Conservation (phyloP, 2,329 filamentous ascomycete genomes). For the Venturia aucupariae region DNA sequence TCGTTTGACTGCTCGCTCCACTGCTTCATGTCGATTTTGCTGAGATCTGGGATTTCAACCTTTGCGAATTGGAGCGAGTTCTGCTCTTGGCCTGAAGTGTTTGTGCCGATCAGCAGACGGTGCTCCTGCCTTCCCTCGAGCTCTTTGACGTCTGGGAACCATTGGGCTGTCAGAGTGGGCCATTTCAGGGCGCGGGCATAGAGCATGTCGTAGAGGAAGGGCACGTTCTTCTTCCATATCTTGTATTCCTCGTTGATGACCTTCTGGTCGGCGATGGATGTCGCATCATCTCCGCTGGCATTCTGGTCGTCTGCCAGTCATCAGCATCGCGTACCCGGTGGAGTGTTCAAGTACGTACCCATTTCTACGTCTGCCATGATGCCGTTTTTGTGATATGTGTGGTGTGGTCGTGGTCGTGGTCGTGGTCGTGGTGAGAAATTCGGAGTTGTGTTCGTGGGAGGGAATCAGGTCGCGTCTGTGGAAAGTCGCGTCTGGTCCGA, state of each 20-base stretch:
- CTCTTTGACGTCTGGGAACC: slow-evolving; percentile 92
- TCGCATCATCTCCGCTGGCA: slow-evolving; percentile 50
- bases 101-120: slow-evolving; percentile 84
- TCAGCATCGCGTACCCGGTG: neutral
- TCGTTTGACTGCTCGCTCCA: slow-evolving; percentile 90
- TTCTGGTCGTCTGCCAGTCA: slow-evolving; percentile 25
- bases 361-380: slow-evolving; percentile 5
- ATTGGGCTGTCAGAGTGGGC: slow-evolving; percentile 95
- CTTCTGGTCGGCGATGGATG: slow-evolving; percentile 68
- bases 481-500: neutral
- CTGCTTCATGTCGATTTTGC: slow-evolving; percentile 63
- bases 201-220: slow-evolving; percentile 97
- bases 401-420: neutral
- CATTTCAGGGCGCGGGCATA: slow-evolving; percentile 91
- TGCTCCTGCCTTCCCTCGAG: slow-evolving; percentile 73
- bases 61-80: slow-evolving; percentile 95
- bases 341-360: neutral
- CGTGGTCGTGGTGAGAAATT: neutral
- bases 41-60: slow-evolving; percentile 79
- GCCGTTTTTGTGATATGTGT: neutral
- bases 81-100: slow-evolving; percentile 74
- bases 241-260: slow-evolving; percentile 99
- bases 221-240: slow-evolving; percentile 99
- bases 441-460: neutral
- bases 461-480: neutral